phyloP scores from a whole-genome alignment of 225 moss, liverwort and hornwort species.

The Sphagnum tenellum region DNA sequence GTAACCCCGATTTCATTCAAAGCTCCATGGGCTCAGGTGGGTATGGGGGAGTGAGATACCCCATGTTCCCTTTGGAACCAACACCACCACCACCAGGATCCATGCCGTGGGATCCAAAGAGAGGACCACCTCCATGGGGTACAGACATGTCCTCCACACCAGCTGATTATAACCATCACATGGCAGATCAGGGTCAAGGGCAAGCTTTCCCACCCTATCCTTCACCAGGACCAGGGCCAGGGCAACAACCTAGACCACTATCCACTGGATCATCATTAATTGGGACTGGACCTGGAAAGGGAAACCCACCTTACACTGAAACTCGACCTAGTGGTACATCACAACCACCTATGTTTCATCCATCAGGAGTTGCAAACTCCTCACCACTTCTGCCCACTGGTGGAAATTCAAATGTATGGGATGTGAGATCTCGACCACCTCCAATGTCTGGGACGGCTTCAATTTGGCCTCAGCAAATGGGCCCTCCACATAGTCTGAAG shows the following conservation, averaged over 20 bases:
- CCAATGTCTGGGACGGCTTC: not conserved
- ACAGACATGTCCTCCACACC: not conserved
- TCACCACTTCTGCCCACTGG: not conserved
- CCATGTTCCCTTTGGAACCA: not conserved
- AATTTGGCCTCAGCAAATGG: too few relatives aligned
- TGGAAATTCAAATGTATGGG: not conserved
- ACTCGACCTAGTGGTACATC: not conserved
- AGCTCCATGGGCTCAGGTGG: not conserved
- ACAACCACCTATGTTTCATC: not conserved
- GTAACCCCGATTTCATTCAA: not conserved
- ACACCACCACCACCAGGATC: not conserved
- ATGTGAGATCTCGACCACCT: not conserved
- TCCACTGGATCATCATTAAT: not conserved
- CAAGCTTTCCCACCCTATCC: not conserved
- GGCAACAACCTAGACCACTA: not conserved
- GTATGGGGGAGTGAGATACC: not conserved
- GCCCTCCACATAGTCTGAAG: too few relatives aligned
- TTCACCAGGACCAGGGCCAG: not conserved
- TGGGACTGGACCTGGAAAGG: not conserved
- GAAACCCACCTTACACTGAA: not conserved
- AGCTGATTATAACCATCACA: constrained; percentile 1
- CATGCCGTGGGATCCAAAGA: not conserved
- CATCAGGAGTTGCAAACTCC: not conserved
- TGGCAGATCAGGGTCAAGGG: not conserved
- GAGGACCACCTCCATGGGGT: not conserved